A percentile compares a stretch with the other conserved stretches of the same genome.
These are phyloP conservation scores for Stenocarpella maydis DNA, from an alignment of 2,329 filamentous ascomycete genomes.

Conservation along the genomic window DNA sequence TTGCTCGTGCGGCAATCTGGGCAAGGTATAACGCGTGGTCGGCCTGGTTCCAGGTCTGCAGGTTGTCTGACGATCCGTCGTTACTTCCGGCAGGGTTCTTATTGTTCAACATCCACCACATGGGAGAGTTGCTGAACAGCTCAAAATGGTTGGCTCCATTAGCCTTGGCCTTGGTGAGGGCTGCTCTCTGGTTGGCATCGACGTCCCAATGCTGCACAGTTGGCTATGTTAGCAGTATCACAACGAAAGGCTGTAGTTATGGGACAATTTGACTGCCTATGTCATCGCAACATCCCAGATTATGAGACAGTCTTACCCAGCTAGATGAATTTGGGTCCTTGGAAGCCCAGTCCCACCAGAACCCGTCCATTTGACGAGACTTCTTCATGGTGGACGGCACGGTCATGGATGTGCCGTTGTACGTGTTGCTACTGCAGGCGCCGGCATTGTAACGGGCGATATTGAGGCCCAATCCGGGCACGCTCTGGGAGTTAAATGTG, in stretches of 20 bases:
- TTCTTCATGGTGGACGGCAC: constrained; percentile 48
- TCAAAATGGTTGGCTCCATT: constrained; percentile 49
- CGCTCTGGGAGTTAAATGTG: constrained; percentile 40
- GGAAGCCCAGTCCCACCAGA: constrained; percentile 50
- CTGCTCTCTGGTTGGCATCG: constrained; percentile 50
- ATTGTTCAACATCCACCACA: constrained; percentile 56
- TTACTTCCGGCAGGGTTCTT: constrained; percentile 51
- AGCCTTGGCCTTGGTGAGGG: constrained; percentile 48
- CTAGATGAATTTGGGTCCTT: constrained; percentile 45
- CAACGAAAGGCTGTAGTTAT: too few relatives aligned
- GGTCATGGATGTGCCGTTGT: constrained; percentile 46
- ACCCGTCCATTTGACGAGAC: constrained; percentile 51
- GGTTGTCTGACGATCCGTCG: constrained; percentile 48
- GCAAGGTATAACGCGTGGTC: constrained; percentile 52
- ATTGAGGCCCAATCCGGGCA: constrained; percentile 52
- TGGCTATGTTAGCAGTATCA: neutral
- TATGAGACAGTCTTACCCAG: constrained; percentile 40
- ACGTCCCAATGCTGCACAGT: constrained; percentile 45
- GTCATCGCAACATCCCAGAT: neutral
- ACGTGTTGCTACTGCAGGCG: constrained; percentile 48
- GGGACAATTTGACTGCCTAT: too few relatives aligned
- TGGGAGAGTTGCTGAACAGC: constrained; percentile 56
- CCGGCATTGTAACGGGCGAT: constrained; percentile 55
- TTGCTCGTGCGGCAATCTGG: constrained; percentile 48
- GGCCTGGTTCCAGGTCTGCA: constrained; percentile 49